Conservation (phyloP, 805 yeast species). For the Wickerhamiella allomyrinae region DNA sequence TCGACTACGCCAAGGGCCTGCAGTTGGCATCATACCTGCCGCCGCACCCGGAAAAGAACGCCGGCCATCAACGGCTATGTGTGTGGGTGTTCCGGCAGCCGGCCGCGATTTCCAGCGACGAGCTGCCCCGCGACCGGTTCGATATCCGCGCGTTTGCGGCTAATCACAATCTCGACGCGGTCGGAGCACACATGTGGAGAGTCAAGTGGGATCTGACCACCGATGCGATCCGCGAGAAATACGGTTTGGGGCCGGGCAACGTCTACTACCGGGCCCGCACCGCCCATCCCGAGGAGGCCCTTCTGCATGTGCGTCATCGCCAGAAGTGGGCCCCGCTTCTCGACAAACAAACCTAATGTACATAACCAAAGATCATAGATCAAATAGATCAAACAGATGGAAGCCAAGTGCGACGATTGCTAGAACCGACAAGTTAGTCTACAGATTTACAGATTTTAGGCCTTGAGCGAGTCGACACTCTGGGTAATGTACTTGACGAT, state of each 20-base stretch:
- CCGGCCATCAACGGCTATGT: slow-evolving; percentile 66
- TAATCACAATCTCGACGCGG: slow-evolving; percentile 44
- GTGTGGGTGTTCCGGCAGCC: slow-evolving; percentile 83
- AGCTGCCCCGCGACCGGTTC: slow-evolving; percentile 36
- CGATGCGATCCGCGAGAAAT: slow-evolving; percentile 47
- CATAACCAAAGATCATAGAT: too few relatives aligned
- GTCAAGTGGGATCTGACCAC: slow-evolving; percentile 61
- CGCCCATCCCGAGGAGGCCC: slow-evolving; percentile 18
- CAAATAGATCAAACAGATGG: too few relatives aligned
- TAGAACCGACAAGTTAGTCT: too few relatives aligned
- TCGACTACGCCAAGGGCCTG: slow-evolving; percentile 29
- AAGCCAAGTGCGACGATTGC: too few relatives aligned
- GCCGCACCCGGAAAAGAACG: slow-evolving; percentile 79
- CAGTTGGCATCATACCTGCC: slow-evolving; percentile 54
- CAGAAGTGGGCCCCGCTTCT: slow-evolving; percentile 13
- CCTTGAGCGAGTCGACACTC: slow-evolving; percentile 12
- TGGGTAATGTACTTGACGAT: slow-evolving; percentile 34
- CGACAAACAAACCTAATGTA: neutral
- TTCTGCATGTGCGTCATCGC: slow-evolving; percentile 17
- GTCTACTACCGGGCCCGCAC: slow-evolving; percentile 33
- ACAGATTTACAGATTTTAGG: too few relatives aligned
- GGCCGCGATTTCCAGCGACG: slow-evolving; percentile 16
- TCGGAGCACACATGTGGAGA: slow-evolving; percentile 92
- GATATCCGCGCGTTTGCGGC: slow-evolving; percentile 58
- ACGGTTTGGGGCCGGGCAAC: slow-evolving; percentile 61